Evolutionary conservation across 2,329 filamentous ascomycete species (phyloP), one percentile per base, ranked within the genome.

Genomic region (Geoglossum cookeanum): DNA sequence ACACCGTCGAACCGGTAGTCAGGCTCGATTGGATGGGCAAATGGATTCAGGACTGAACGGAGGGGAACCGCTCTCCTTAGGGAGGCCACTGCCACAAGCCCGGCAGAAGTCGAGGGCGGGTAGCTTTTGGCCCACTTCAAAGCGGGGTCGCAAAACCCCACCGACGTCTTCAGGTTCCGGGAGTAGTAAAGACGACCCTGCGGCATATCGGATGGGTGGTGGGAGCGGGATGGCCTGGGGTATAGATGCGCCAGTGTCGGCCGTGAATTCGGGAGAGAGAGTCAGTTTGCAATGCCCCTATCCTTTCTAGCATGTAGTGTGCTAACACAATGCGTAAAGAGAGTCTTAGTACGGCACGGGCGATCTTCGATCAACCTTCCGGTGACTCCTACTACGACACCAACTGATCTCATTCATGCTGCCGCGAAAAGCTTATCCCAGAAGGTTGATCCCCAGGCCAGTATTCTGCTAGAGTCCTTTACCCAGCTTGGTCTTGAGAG

Each of bases 381-480:
- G 1, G 76, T 96, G 44, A 84, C 77, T 1, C 78, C 81, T 2
- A 81, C 85, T 1, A 95, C 90, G 0, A 89, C 83, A 1, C 76
- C 83, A 0, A 72, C 78, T 11, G 87, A 95, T 60, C 72, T 95
- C 35, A 76, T 95, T 45, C 76, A 76, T 59, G 79, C 81, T 32
- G 81, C 85, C 3, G 76, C 83, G 3, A 77, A 78, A 35, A 72
- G 76, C 62, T 75, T 89, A 64, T 75, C 77, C 17, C 78, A 84
- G 58, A 70, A 72, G 1, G 81, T 94, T 59, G 76, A 83, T 60
- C 75, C 82, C 0, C 72, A 76, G 9, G 78, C 75, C 11, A 84
- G 83, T 56, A 76, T 92, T n/a, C 68, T 96, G 9, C 69, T 89
- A 17, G 91, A 97, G 68, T 80, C 78, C 22, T 96, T 89, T 67